Evolutionary conservation across 2,329 filamentous ascomycete genomes (phyloP).

Genomic region (Herpotrichia juniperi): DNA sequence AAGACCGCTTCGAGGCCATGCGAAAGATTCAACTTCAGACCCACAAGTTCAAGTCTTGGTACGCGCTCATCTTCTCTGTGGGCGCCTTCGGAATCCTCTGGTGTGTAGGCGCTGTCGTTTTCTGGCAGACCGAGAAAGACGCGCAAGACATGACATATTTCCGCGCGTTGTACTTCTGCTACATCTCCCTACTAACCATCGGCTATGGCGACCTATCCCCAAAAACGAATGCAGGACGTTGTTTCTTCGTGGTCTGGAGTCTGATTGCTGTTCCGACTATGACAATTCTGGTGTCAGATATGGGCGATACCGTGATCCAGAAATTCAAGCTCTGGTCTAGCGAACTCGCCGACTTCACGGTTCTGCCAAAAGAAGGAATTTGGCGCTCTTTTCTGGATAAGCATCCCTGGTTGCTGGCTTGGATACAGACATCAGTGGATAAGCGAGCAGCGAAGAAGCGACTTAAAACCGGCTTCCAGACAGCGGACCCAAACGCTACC

Average conservation of each 20-base stretch:
- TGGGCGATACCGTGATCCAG: conserved; percentile 80
- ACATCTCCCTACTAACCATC: conserved; percentile 81
- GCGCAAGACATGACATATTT: conserved; percentile 73
- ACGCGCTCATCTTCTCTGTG: conserved; percentile 71
- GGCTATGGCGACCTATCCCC: conserved; percentile 85
- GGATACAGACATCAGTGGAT: conserved; percentile 42
- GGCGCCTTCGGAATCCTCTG: conserved; percentile 75
- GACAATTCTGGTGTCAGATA: conserved; percentile 68
- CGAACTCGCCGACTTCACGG: conserved; percentile 67
- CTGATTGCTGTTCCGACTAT: conserved; percentile 84
- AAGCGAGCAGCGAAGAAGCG: conserved; percentile 46
- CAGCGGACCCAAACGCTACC: conserved; percentile 40
- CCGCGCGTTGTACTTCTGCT: conserved; percentile 82
- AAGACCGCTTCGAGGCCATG: conserved; percentile 80
- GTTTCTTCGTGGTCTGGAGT: conserved; percentile 94
- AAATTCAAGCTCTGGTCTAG: conserved; percentile 68
- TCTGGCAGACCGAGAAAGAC: conserved; percentile 65
- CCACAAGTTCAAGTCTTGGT: conserved; percentile 72
- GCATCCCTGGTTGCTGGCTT: conserved; percentile 52
- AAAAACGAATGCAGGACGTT: conserved; percentile 75
- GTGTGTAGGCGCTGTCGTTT: conserved; percentile 79
- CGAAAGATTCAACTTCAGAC: conserved; percentile 75
- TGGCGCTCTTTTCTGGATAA: conserved; percentile 58
- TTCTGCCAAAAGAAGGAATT: conserved; percentile 66
- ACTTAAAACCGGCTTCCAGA: conserved; percentile 54